Conservation (phyloP, 129 eudicot species). For the Centrapalus pauciflorus region DNA sequence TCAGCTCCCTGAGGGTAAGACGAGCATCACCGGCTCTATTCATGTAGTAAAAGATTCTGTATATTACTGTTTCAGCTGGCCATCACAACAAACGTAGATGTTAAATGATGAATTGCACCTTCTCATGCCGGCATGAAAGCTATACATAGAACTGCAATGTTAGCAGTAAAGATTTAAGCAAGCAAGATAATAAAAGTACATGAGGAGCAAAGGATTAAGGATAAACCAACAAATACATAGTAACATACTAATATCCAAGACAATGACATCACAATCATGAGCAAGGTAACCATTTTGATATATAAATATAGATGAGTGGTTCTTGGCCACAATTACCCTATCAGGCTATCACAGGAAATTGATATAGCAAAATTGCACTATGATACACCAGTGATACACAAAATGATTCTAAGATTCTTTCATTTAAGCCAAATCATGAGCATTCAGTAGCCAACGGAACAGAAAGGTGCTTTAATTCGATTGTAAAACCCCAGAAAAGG, state of each 20-base stretch:
- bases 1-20: constrained; percentile 78
- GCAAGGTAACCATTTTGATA: not conserved
- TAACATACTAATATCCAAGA: not conserved
- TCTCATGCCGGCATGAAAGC: not conserved
- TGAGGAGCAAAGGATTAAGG: not conserved
- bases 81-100: constrained; percentile 21
- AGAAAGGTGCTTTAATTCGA: not conserved
- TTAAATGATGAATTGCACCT: not conserved
- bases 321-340: not conserved
- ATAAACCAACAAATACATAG: not conserved
- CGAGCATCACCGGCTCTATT: constrained; percentile 65
- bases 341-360: too few relatives aligned
- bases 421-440: not conserved
- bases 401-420: too few relatives aligned
- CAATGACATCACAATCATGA: not conserved
- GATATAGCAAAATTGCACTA: not conserved
- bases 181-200: not conserved
- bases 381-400: not conserved
- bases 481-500: not conserved
- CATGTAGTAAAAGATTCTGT: constrained; percentile 77
- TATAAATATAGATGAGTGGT: not conserved
- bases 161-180: not conserved
- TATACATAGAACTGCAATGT: not conserved
- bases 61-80: constrained; percentile 84
- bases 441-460: not conserved